Evolutionary conservation across 2,329 filamentous ascomycete species (phyloP).

Genomic region (Xylaria sp.): DNA sequence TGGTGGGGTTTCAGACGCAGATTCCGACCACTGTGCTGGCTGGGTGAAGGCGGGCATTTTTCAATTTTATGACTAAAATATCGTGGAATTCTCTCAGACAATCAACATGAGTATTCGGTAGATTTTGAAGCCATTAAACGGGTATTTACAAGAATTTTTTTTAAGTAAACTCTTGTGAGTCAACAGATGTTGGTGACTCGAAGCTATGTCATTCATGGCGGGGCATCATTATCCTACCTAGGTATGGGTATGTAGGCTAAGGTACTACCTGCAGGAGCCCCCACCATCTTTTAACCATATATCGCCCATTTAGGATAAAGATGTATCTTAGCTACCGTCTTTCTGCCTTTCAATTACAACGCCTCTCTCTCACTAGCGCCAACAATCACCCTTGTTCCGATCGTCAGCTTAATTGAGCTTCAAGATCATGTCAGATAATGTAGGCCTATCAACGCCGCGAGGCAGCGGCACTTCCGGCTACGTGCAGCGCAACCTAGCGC

Average conservation of each 20-base stretch:
- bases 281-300: conserved; percentile 4
- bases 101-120: neutral
- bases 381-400: neutral
- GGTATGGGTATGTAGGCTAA: neutral
- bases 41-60: conserved; percentile 45
- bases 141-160: conserved; percentile 4
- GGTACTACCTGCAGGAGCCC: conserved; percentile 7
- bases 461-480: conserved; percentile 97
- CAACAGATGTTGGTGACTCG: conserved; percentile 1
- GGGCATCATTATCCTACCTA: conserved; percentile 30
- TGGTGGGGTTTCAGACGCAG: conserved; percentile 37
- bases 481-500: conserved; percentile 93
- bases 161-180: conserved; percentile 13
- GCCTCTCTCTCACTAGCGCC: neutral
- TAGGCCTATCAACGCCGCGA: conserved; percentile 92
- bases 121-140: neutral
- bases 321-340: conserved; percentile 22
- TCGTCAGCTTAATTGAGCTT: neutral
- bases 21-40: conserved; percentile 30
- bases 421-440: conserved; percentile 87
- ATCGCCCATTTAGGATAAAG: neutral
- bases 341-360: conserved; percentile 3
- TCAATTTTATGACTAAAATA: neutral
- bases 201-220: conserved; percentile 23
- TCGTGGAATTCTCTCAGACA: neutral